Evolutionary conservation across 1,139 yeast genomes (phyloP).

Genomic region (Candida pseudoviswanathii): DNA sequence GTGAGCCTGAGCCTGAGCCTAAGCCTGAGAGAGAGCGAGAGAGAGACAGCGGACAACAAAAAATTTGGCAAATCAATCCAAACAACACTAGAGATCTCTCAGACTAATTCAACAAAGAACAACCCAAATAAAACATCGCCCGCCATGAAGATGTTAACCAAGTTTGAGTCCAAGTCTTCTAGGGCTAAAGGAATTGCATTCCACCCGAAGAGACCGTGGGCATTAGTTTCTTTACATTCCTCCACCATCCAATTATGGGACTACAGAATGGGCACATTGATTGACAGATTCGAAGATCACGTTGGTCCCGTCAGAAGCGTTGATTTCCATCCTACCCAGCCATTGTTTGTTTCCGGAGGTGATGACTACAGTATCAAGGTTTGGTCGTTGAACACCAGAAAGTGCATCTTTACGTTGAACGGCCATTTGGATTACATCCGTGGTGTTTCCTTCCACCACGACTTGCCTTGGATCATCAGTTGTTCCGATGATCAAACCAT

Average conservation of each 20-base stretch:
- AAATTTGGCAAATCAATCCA: neutral
- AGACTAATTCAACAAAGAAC: neutral
- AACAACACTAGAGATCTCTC: neutral
- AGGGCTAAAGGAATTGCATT: slow-evolving; percentile 98
- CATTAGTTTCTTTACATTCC: slow-evolving; percentile 88
- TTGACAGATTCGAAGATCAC: slow-evolving; percentile 96
- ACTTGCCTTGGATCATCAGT: slow-evolving; percentile 95
- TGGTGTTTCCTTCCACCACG: slow-evolving; percentile 92
- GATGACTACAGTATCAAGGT: slow-evolving; percentile 95
- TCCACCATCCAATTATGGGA: slow-evolving; percentile 98
- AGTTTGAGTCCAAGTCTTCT: slow-evolving; percentile 98
- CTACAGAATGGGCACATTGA: slow-evolving; percentile 97
- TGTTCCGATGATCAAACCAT: slow-evolving; percentile 98
- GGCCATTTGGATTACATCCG: slow-evolving; percentile 97
- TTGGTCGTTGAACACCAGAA: slow-evolving; percentile 92
- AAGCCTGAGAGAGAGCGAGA: neutral
- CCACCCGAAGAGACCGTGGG: slow-evolving; percentile 98
- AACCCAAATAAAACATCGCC: neutral
- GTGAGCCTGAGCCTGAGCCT: neutral
- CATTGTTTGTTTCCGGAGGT: slow-evolving; percentile 94
- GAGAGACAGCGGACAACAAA: slow-evolving; percentile 1
- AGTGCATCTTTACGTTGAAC: slow-evolving; percentile 85
- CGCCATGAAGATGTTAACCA: slow-evolving; percentile 94
- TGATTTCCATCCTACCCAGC: slow-evolving; percentile 97
- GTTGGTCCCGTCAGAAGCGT: slow-evolving; percentile 97